Percentiles rank a stretch among this genome's conserved stretches.
Conservation (phyloP, 2,329 filamentous ascomycete genomes). For the Aspergillus tanneri region DNA sequence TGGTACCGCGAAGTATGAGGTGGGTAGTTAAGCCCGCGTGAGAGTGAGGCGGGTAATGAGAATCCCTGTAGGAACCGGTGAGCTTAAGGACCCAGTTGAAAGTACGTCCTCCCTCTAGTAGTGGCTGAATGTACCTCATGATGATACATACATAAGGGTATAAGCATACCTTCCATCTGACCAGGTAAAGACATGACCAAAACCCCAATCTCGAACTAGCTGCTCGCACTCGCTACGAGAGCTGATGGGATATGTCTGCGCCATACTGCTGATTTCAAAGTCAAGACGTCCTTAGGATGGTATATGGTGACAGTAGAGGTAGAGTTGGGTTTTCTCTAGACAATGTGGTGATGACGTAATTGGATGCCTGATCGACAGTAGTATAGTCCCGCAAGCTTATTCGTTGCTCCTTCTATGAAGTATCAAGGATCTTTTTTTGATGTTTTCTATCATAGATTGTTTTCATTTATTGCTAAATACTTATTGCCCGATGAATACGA, state of each 20-base stretch:
- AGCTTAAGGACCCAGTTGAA: neutral
- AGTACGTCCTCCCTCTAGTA: no score
- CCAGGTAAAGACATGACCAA: conserved; percentile 62
- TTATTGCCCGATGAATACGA: no score
- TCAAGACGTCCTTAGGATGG: no score
- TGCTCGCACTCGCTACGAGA: conserved; percentile 50
- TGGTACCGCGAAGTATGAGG: conserved; percentile 56
- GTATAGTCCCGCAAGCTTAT: neutral
- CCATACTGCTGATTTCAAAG: conserved; percentile 18
- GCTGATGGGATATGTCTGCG: conserved; percentile 33
- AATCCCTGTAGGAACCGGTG: conserved; percentile 45
- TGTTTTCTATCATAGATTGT: no score
- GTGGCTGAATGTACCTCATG: no score
- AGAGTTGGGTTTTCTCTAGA: neutral
- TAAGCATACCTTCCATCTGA: conserved; percentile 55
- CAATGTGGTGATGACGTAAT: neutral
- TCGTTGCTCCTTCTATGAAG: neutral
- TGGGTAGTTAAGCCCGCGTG: conserved; percentile 59
- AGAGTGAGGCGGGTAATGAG: conserved; percentile 60
- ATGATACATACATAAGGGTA: neutral
- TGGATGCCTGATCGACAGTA: neutral
- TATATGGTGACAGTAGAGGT: no score
- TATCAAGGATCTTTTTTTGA: neutral
- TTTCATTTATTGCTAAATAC: no score
- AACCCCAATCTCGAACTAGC: conserved; percentile 59